Percentiles rank a stretch among this genome's conserved stretches.
Conservation (phyloP, 225 moss, liverwort and hornwort species). For the Neckera pumila region DNA sequence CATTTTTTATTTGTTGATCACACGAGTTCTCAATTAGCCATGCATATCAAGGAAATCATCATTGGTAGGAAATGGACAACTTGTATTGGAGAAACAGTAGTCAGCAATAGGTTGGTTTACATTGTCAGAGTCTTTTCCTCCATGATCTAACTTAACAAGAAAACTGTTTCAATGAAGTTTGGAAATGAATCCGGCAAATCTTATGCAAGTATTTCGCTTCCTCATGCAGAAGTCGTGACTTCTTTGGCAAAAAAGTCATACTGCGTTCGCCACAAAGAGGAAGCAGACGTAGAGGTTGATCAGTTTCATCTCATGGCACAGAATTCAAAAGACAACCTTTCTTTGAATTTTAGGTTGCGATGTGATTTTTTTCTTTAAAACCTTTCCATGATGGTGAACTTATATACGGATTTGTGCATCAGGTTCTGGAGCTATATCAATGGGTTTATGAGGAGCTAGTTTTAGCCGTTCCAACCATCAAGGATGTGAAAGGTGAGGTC, state of each 20-base stretch:
- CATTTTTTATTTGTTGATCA: not conserved
- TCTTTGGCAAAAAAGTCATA: constrained; percentile 57
- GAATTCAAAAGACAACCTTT: not conserved
- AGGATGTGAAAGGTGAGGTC: constrained; percentile 65
- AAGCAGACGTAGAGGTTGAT: constrained; percentile 59
- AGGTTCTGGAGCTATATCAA: constrained; percentile 58
- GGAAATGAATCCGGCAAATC: not conserved
- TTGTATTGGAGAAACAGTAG: not conserved
- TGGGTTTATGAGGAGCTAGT: constrained; percentile 62
- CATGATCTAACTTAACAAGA: not conserved
- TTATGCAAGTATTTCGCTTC: constrained; percentile 23
- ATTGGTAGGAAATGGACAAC: not conserved
- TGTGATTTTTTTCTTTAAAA: not conserved
- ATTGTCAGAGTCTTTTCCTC: not conserved
- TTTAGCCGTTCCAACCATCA: constrained; percentile 53
- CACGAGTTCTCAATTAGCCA: not conserved
- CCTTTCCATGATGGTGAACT: not conserved
- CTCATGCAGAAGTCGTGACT: not conserved
- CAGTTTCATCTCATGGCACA: not conserved
- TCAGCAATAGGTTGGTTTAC: not conserved
- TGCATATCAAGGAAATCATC: not conserved
- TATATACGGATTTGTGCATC: constrained; percentile 19
- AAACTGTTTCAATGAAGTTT: not conserved
- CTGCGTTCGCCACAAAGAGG: constrained; percentile 50
- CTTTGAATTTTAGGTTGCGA: not conserved